A percentile compares a stretch with the other conserved stretches of the same genome.
Evolutionary conservation across 2,329 filamentous ascomycete species (phyloP).

Genomic region (Alternaria gaisen): DNA sequence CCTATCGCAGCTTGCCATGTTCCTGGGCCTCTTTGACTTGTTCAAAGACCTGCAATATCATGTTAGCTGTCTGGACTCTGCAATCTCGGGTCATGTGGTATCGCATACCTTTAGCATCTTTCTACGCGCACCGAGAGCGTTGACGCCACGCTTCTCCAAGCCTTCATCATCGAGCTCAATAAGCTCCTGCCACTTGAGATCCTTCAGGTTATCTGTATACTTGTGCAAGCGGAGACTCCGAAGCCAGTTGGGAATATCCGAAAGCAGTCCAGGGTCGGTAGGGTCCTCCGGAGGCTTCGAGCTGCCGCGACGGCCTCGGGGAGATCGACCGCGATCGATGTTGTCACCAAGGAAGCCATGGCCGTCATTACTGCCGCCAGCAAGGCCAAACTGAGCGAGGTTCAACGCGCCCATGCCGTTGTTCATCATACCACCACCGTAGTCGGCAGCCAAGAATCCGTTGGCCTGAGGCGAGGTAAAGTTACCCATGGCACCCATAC

Average conservation of each 20-base stretch:
- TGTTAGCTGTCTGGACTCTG: slow-evolving; percentile 39
- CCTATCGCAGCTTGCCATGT: slow-evolving; percentile 53
- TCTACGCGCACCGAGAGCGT: slow-evolving; percentile 89
- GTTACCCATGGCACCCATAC: slow-evolving; percentile 67
- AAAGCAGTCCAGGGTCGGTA: slow-evolving; percentile 85
- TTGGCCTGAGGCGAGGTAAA: slow-evolving; percentile 94
- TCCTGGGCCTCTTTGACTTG: slow-evolving; percentile 77
- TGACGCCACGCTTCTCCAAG: slow-evolving; percentile 90
- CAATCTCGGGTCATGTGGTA: not conserved
- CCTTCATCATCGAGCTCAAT: slow-evolving; percentile 92
- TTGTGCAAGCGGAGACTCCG: slow-evolving; percentile 95
- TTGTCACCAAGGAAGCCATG: slow-evolving; percentile 96
- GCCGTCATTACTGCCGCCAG: slow-evolving; percentile 53
- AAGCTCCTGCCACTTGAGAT: slow-evolving; percentile 94
- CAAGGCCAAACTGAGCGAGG: slow-evolving; percentile 72
- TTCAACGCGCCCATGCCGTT: slow-evolving; percentile 76
- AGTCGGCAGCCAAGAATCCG: slow-evolving; percentile 90
- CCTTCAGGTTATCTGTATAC: slow-evolving; percentile 98
- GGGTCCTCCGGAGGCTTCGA: slow-evolving; percentile 98
- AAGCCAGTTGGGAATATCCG: slow-evolving; percentile 96
- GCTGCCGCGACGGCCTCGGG: slow-evolving; percentile 88
- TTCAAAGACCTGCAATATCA: slow-evolving; percentile 78
- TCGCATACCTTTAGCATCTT: slow-evolving; percentile 91
- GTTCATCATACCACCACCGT: slow-evolving; percentile 74
- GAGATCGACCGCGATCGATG: slow-evolving; percentile 87